phyloP scores from a whole-genome alignment of 306 rosid species.

The Vachellia collinsii region DNA sequence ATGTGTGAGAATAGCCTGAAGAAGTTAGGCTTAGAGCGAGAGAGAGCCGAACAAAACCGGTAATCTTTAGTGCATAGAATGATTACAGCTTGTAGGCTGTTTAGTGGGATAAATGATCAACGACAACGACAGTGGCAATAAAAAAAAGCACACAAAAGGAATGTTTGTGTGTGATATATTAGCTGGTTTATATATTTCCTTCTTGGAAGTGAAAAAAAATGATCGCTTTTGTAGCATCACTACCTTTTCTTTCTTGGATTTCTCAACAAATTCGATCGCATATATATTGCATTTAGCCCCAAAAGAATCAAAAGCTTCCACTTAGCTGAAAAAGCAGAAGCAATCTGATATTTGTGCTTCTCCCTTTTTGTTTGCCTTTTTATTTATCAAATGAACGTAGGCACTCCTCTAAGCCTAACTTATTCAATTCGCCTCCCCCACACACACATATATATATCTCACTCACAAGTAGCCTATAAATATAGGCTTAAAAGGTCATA shows the following conservation, averaged over 20 bases:
- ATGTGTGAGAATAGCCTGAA: background rate
- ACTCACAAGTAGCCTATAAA: background rate
- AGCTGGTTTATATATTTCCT: background rate
- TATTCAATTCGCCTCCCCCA: background rate
- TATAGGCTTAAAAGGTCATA: background rate
- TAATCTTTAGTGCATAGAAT: constrained; percentile 5
- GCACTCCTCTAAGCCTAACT: background rate
- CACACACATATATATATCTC: background rate
- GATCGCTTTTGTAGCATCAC: background rate
- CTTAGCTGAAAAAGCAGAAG: constrained; percentile 16
- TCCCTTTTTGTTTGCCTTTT: constrained; percentile 15
- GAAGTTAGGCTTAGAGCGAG: background rate
- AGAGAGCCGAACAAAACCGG: background rate
- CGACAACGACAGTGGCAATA: background rate
- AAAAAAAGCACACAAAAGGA: background rate
- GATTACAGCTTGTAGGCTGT: constrained; percentile 27
- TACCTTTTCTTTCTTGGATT: constrained; percentile 31
- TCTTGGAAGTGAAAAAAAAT: constrained; percentile 14
- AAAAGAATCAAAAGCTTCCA: constrained; percentile 28
- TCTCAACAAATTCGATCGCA: constrained; percentile 17
- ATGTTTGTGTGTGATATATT: background rate
- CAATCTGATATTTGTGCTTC: constrained; percentile 15
- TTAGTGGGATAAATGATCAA: constrained; percentile 22
- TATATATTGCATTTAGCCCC: constrained; percentile 17
- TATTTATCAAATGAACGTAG: constrained; percentile 14